Percentiles rank a stretch among this genome's conserved stretches.
Evolutionary conservation across 345 rosid species (phyloP).

Genomic region (Eutrema japonicum): DNA sequence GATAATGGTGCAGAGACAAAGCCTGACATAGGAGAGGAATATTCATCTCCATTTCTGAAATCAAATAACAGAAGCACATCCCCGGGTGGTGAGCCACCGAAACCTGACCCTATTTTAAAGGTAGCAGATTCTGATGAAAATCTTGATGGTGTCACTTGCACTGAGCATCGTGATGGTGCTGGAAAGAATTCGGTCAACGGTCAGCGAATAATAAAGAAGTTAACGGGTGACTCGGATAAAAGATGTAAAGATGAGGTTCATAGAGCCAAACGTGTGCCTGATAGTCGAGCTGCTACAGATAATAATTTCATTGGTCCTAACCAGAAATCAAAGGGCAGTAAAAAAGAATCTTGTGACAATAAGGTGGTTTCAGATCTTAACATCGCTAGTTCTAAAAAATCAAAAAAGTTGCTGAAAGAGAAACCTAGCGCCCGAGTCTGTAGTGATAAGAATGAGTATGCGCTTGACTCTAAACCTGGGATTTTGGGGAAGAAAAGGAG

Average conservation of each 20-base stretch:
- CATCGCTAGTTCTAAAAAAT: slow-evolving; percentile 43
- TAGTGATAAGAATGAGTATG: slow-evolving; percentile 40
- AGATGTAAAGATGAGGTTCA: slow-evolving; percentile 45
- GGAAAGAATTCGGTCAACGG: slow-evolving; percentile 44
- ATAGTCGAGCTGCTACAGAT: slow-evolving; percentile 40
- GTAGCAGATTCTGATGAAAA: slow-evolving; percentile 47
- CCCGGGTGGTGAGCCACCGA: slow-evolving; percentile 43
- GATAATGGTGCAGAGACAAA: slow-evolving; percentile 56
- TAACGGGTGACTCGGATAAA: slow-evolving; percentile 33
- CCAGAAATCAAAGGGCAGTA: slow-evolving; percentile 51
- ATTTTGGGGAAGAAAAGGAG: slow-evolving; percentile 47
- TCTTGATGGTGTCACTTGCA: slow-evolving; percentile 32
- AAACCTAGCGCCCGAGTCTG: slow-evolving; percentile 44
- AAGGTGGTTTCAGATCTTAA: slow-evolving; percentile 45
- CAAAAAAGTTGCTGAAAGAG: slow-evolving; percentile 45
- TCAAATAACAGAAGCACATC: slow-evolving; percentile 49
- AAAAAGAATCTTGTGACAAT: slow-evolving; percentile 36
- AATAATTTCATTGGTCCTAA: slow-evolving; percentile 38
- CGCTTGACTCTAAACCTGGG: slow-evolving; percentile 42
- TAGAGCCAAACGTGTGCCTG: slow-evolving; percentile 46
- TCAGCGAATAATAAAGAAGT: slow-evolving; percentile 47
- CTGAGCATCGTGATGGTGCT: slow-evolving; percentile 45
- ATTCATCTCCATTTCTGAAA: slow-evolving; percentile 46
- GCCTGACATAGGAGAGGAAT: slow-evolving; percentile 49
- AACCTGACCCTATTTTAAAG: slow-evolving; percentile 40